phyloP scores from a whole-genome alignment of 495 filamentous ascomycete species.

The Aspergillus taichungensis region DNA sequence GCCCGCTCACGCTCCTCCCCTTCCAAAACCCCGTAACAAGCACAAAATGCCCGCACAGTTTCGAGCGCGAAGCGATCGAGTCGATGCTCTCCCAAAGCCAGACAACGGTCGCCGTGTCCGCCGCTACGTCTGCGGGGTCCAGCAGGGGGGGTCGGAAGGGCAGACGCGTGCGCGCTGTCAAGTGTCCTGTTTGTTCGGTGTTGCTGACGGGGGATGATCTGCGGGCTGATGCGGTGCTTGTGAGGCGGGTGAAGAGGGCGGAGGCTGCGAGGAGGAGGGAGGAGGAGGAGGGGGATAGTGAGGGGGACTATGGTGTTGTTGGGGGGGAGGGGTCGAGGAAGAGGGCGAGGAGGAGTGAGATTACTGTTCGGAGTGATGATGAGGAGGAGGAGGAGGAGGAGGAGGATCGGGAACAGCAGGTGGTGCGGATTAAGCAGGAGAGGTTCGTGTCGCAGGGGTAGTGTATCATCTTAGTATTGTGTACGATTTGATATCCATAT shows the following conservation, averaged over 20 bases:
- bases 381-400: slow-evolving; percentile 14
- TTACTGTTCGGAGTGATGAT: slow-evolving; percentile 19
- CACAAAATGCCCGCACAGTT: slow-evolving; percentile 71
- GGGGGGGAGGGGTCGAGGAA: slow-evolving; percentile 2
- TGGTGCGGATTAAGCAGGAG: slow-evolving; percentile 16
- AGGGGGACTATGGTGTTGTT: slow-evolving; percentile 11
- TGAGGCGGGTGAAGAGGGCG: slow-evolving; percentile 32
- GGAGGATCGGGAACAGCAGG: slow-evolving; percentile 6
- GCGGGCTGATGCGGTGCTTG: slow-evolving; percentile 31
- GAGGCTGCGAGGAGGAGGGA: slow-evolving; percentile 22
- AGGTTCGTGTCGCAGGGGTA: slow-evolving; percentile 4
- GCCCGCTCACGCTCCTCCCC: slow-evolving; percentile 68
- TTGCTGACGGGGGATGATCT: slow-evolving; percentile 33
- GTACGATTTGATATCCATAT: no score
- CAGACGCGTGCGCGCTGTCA: slow-evolving; percentile 22
- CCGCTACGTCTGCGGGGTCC: no score
- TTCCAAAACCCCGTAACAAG: slow-evolving; percentile 69
- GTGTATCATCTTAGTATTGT: no score
- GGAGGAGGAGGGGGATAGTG: slow-evolving; percentile 34
- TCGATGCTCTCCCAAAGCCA: slow-evolving; percentile 46
- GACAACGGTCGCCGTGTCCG: slow-evolving; percentile 17
- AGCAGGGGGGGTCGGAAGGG: neutral
- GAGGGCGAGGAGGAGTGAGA: slow-evolving; percentile 11
- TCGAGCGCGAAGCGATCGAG: slow-evolving; percentile 65
- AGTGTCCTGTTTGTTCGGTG: slow-evolving; percentile 43